These are phyloP conservation scores for Xylaria sp. DNA, from an alignment of 2,329 filamentous ascomycete species.

Conservation along the genomic window DNA sequence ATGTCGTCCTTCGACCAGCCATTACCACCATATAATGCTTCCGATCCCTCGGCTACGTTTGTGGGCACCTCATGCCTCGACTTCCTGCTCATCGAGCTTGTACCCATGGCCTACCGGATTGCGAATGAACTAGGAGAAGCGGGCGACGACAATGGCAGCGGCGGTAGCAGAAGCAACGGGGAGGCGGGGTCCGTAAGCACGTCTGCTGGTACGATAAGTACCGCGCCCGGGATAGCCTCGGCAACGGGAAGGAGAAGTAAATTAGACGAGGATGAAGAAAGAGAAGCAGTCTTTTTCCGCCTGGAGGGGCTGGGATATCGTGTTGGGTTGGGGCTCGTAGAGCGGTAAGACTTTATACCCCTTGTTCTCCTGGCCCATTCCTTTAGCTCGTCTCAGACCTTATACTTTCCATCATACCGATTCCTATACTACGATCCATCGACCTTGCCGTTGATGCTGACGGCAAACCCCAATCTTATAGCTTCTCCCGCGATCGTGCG, in stretches of 20 bases:
- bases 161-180: conserved; percentile 25
- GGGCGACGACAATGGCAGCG: conserved; percentile 13
- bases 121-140: conserved; percentile 71
- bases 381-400: neutral
- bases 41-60: conserved; percentile 77
- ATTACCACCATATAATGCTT: conserved; percentile 70
- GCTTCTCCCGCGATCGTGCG: conserved; percentile 82
- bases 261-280: conserved; percentile 78
- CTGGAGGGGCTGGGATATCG: conserved; percentile 87
- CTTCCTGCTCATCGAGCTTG: conserved; percentile 93
- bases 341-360: conserved; percentile 65
- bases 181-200: conserved; percentile 30
- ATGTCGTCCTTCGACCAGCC: conserved; percentile 71
- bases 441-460: neutral
- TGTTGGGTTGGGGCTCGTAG: conserved; percentile 89
- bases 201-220: conserved; percentile 15
- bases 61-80: conserved; percentile 87
- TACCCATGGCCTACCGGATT: conserved; percentile 89
- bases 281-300: conserved; percentile 84
- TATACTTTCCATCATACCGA: neutral
- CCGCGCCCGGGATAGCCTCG: conserved; percentile 4
- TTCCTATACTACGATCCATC: neutral
- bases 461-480: conserved; percentile 40
- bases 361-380: neutral
- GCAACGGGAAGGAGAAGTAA: conserved; percentile 38